Percentiles rank a stretch among this genome's conserved stretches.
These are phyloP conservation scores for Tinospora cordifolia DNA, from an alignment of 164 flowering plant species.

Conservation along the genomic window DNA sequence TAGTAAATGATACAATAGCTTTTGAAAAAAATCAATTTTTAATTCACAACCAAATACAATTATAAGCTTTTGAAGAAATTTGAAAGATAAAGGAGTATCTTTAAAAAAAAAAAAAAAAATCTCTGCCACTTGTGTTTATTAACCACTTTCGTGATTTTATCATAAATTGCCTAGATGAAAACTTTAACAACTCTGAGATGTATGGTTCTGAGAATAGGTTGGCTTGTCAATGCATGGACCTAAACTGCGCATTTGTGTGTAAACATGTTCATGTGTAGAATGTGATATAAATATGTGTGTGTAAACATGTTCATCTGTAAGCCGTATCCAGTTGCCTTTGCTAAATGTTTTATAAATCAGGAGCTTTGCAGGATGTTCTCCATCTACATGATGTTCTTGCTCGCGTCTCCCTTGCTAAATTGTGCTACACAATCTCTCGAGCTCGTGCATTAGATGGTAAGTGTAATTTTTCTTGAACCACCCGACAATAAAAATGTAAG, in stretches of 20 bases:
- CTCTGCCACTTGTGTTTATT: too few relatives aligned
- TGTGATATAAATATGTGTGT: not conserved
- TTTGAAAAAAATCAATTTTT: too few relatives aligned
- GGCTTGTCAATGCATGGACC: too few relatives aligned
- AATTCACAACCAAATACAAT: too few relatives aligned
- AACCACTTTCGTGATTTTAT: too few relatives aligned
- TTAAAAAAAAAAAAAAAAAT: too few relatives aligned
- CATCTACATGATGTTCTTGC: constrained; percentile 98
- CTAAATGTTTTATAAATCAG: constrained; percentile 35
- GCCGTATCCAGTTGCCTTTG: not conserved
- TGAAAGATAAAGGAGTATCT: too few relatives aligned
- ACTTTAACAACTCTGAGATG: too few relatives aligned
- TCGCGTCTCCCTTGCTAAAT: constrained; percentile 85
- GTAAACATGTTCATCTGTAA: not conserved
- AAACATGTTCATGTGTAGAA: not conserved
- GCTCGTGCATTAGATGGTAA: constrained; percentile 93
- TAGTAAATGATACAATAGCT: too few relatives aligned
- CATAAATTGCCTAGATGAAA: too few relatives aligned
- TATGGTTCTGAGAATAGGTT: too few relatives aligned
- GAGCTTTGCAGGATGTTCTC: constrained; percentile 91
- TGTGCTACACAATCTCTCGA: constrained; percentile 79
- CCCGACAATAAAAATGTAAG: not conserved
- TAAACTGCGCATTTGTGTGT: not conserved
- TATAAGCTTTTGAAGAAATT: too few relatives aligned
- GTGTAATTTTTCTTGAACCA: not conserved